Conservation (phyloP, 148 eudicot genomes). For the Mesembryanthemum crystallinum region DNA sequence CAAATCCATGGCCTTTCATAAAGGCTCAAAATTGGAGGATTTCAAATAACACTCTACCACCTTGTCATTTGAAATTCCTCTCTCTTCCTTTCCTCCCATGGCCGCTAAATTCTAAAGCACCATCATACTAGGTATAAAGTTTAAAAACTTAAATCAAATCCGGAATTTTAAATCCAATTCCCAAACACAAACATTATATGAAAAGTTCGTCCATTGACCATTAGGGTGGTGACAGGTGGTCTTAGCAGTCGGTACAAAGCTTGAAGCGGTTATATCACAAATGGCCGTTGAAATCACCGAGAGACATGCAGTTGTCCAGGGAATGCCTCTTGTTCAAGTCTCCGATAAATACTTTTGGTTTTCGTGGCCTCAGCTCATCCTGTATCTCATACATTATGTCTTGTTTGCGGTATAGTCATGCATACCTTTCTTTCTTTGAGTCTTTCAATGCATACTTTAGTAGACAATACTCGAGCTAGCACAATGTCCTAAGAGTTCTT, state of each 20-base stretch:
- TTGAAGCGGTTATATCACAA: constrained; percentile 71
- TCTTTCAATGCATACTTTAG: background rate
- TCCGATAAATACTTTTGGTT: constrained; percentile 90
- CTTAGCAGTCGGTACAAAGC: constrained; percentile 84
- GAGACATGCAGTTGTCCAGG: constrained; percentile 87
- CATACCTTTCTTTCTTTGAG: background rate
- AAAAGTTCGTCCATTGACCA: background rate
- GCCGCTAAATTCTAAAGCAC: too few relatives aligned
- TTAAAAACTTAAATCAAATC: too few relatives aligned
- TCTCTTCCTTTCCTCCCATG: too few relatives aligned
- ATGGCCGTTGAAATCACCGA: constrained; percentile 94
- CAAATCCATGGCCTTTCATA: too few relatives aligned
- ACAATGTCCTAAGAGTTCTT: background rate
- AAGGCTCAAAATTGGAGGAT: too few relatives aligned
- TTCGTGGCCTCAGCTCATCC: constrained; percentile 59
- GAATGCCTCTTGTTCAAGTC: constrained; percentile 91
- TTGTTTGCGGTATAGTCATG: constrained; percentile 62
- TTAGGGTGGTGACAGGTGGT: constrained; percentile 44
- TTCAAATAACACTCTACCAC: too few relatives aligned
- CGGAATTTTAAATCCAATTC: too few relatives aligned
- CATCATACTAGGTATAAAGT: too few relatives aligned
- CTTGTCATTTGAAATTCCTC: too few relatives aligned
- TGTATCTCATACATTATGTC: constrained; percentile 73
- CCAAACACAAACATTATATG: too few relatives aligned
- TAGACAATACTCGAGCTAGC: background rate